phyloP scores from a whole-genome alignment of 805 yeast species.

The Metschnikowia peoriensis region DNA sequence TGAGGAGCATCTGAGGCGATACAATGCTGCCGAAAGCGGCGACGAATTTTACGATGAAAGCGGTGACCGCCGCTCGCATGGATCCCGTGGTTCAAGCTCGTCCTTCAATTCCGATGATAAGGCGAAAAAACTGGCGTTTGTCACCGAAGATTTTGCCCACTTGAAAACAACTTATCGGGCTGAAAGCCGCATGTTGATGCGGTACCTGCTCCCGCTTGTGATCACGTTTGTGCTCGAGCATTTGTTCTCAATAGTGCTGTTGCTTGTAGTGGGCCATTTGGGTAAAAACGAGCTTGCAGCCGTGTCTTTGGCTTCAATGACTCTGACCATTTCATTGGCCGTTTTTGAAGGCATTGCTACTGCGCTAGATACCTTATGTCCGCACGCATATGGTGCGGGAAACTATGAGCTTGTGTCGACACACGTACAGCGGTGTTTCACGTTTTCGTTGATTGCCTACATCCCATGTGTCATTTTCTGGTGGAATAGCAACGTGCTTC shows the following conservation, averaged over 20 bases:
- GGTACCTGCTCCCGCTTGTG: conserved; percentile 40
- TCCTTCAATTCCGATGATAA: conserved; percentile 9
- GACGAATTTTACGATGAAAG: conserved; percentile 9
- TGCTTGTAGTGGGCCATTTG: conserved; percentile 45
- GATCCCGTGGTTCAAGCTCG: neutral
- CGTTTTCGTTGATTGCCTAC: conserved; percentile 32
- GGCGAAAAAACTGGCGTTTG: conserved; percentile 13
- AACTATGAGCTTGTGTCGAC: conserved; percentile 36
- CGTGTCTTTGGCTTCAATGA: conserved; percentile 45
- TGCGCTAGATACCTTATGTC: conserved; percentile 44
- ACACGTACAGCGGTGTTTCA: conserved; percentile 39
- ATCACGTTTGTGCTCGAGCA: conserved; percentile 44
- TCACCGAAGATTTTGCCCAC: conserved; percentile 31
- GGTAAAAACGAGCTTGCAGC: conserved; percentile 47
- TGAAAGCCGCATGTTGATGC: conserved; percentile 29
- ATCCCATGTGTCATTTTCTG: conserved; percentile 40
- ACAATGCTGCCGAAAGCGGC: conserved; percentile 22
- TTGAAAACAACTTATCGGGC: conserved; percentile 26
- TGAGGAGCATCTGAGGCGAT: conserved; percentile 42
- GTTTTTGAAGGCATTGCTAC: conserved; percentile 48
- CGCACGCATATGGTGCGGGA: conserved; percentile 46
- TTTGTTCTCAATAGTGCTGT: conserved; percentile 41
- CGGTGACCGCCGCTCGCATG: conserved; percentile 2
- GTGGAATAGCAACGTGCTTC: conserved; percentile 36
- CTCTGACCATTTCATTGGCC: conserved; percentile 44